Evolutionary conservation across 2,329 filamentous ascomycete genomes (phyloP).

Genomic region (Blastomyces emzantsi): DNA sequence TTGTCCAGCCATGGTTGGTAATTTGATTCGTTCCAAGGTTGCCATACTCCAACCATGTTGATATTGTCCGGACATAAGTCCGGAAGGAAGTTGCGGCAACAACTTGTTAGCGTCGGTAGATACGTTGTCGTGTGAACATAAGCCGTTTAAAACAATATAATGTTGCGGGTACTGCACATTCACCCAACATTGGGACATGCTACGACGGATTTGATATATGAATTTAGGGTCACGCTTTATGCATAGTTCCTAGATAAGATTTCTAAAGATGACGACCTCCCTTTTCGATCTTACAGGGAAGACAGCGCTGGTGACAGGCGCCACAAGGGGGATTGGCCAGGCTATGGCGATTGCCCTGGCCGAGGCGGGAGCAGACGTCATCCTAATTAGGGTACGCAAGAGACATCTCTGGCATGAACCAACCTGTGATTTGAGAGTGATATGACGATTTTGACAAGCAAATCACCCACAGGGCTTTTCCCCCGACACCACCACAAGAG

Average conservation of each 20-base stretch:
- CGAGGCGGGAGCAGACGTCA: slow-evolving; percentile 28
- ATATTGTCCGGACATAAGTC: no score
- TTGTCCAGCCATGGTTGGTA: no score
- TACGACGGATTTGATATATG: background rate
- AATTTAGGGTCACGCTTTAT: background rate
- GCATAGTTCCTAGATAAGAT: background rate
- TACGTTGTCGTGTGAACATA: no score
- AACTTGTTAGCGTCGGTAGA: no score
- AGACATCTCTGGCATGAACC: no score
- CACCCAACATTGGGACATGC: background rate
- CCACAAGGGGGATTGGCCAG: slow-evolving; percentile 26
- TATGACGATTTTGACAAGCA: no score
- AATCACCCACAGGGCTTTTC: slow-evolving; percentile 11
- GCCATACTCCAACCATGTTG: no score
- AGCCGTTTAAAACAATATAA: no score
- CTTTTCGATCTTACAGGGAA: slow-evolving; percentile 18
- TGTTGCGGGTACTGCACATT: no score
- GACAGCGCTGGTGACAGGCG: slow-evolving; percentile 26
- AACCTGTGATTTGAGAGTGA: background rate
- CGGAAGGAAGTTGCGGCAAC: no score
- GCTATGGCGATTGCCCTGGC: slow-evolving; percentile 27
- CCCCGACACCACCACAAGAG: slow-evolving; percentile 35
- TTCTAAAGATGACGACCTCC: slow-evolving; percentile 7
- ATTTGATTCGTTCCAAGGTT: no score
- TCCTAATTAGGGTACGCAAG: slow-evolving; percentile 16